Base-by-base conservation (phyloP, 2,329 filamentous ascomycete genomes). In the Monilinia vaccinii-corymbosi region DNA sequence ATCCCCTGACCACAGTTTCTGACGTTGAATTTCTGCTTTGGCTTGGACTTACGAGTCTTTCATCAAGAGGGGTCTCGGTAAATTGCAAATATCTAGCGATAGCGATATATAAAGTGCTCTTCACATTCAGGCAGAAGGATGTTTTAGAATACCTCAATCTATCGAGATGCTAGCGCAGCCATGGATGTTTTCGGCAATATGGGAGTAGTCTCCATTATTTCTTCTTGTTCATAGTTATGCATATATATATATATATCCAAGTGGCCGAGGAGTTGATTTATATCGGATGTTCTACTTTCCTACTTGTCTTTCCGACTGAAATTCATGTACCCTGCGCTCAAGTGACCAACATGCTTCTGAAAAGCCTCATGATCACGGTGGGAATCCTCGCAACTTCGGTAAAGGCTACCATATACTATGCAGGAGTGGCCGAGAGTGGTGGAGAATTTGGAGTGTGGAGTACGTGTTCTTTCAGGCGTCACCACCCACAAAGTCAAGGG, bases 361-460 rank as follows among this genome's bases (percentile, higher is more conserved):
- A 52, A 25, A 23, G 10, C 25, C 8, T 58, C 14, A 21, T 52
- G n/a, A 10, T 47, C 10, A 42, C 56, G 8, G 18, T 34, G 42
- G 56, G 56, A 28, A 31, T 51, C 28, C 32, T 58, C 4, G 14
- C 38, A 1, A 44, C 56, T 52, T 58, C 56, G n/a, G 47, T 44
- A 14, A 34, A 25, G 13, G 75, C 75, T 7, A 78, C 75, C 2
- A 78, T 79, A 63, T 78, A 73, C 66, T 78, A 77, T 64, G 76
- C 76, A 21, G 77, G 77, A 60, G 76, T 79, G 16, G 75, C 76
- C 8, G 76, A 78, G 64, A 77, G 75, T 8, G 71, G 76, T 60
- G 77, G 76, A 46, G 76, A 79, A 62, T 78, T 78, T 64, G 77
- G 76, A 34, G 76, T 75, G 2, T 78, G 72, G 66, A 76, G 75